Evolutionary conservation across 2,329 filamentous ascomycete genomes (phyloP).

Genomic region (Lecanosticta acicola): DNA sequence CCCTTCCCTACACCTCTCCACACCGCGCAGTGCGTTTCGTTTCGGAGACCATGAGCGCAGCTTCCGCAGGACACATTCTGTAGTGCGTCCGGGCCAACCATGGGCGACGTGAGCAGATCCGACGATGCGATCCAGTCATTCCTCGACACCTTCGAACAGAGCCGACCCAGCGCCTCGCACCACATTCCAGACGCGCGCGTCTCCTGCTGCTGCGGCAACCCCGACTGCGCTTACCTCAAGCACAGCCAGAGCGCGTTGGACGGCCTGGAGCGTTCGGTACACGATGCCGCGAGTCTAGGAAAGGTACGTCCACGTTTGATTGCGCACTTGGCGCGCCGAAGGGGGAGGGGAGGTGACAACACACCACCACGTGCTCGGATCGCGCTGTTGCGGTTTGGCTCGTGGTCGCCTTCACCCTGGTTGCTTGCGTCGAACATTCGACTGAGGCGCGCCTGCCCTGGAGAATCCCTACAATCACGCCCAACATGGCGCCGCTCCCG

Average conservation of each 20-base stretch:
- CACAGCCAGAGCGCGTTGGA: slow-evolving; percentile 75
- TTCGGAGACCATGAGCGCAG: not conserved
- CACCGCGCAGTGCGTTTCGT: not conserved
- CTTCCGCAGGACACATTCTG: not conserved
- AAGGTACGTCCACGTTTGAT: slow-evolving; percentile 73
- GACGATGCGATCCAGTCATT: slow-evolving; percentile 8
- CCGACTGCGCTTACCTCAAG: slow-evolving; percentile 71
- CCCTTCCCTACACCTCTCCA: not conserved
- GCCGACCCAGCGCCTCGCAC: slow-evolving; percentile 1
- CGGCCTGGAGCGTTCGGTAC: slow-evolving; percentile 79
- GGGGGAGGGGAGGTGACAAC: too few relatives aligned
- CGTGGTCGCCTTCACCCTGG: slow-evolving; percentile 5
- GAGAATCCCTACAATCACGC: not conserved
- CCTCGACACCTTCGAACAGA: slow-evolving; percentile 5
- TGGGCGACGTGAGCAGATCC: not conserved
- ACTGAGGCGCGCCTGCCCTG: not conserved
- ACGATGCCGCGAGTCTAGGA: slow-evolving; percentile 77
- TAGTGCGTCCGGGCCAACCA: not conserved
- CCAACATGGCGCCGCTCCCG: slow-evolving; percentile 5
- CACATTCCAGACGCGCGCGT: slow-evolving; percentile 18
- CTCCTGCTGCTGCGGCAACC: slow-evolving; percentile 76
- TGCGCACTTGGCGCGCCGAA: slow-evolving; percentile 5
- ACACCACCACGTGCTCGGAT: not conserved
- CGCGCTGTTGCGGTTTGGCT: not conserved
- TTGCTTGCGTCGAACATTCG: not conserved